Evolutionary conservation across 116 monocot species (phyloP), one percentile per base, ranked within the genome.

Genomic region (Posidonia oceanica): DNA sequence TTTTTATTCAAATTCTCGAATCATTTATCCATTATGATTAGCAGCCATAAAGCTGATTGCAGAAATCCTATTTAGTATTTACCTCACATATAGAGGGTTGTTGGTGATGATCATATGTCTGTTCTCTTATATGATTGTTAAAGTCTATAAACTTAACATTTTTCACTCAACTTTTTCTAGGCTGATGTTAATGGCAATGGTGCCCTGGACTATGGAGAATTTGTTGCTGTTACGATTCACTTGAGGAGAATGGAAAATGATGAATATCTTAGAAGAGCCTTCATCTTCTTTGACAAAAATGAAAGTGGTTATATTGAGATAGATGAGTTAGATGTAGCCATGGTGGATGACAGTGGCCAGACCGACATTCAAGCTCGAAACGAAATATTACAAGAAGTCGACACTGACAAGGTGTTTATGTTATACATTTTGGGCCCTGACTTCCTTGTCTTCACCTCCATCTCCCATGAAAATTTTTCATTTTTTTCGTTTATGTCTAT

Each of bases 111-210:
- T 48, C 7, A 48, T 12, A 7, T 48, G 12, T 48, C 7, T 10
- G 48, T 48, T 48, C 7, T 0, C 7, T 48, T 2, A 48, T 1
- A 48, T 48, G 48, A 7, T 48, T 48, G 48, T 48, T 48, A 48
- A 44, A 44, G 48, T 7, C 1, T 48, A 10, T 48, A 48, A 48
- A 48, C 48, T 10, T 48, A 48, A 48, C 48, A 48, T 48, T 8
- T 48, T 10, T 48, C 12, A 48, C 48, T 48, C 1, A 12, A 48
- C 18, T 42, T n/a, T 17, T 6, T 73, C 16, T 69, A 93, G 88
- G 93, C 93, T 72, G 93, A 88, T 72, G 84, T 88, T 22, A 75
- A 93, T 75, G 84, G 88, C 54, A 84, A 93, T 79, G 93, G 93
- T 51, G 38, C 65, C 12, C 54, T 88, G 72, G 84, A 88, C 65